Base-by-base conservation (phyloP, 2,329 filamentous ascomycete genomes). In the Phyllosticta citrichinensis region DNA sequence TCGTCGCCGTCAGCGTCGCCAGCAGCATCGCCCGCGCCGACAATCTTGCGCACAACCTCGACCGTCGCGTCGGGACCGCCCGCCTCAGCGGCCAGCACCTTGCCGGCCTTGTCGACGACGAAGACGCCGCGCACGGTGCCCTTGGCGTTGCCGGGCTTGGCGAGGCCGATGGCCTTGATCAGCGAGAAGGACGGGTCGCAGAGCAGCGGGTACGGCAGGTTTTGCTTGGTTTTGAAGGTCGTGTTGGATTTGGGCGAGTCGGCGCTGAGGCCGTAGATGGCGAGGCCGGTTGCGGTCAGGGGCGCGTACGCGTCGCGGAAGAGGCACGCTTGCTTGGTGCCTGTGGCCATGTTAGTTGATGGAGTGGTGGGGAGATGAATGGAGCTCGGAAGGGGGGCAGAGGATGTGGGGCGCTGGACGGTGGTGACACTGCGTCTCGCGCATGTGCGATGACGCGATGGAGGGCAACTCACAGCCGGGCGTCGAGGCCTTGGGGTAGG, bases 401-500 rank as follows among this genome's bases (percentile, higher is more conserved):
- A 52, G 56, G 33, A 55, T 56, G 11, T 10, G 40, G 56, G 56
- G 52, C 55, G 33, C 20, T 35, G 19, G 40, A 40, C 14, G 20
- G 30, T n/a, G 20, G 17, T 20, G 10, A 40, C 33, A 40, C 33
- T 1, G 11, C 33, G 33, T 17, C 20, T 52, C 24, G 33, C 17
- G 53, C 55, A 64, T 58, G n/a, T 40, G 33, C 33, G 11, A 40
- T 40, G 33, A 40, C 33, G 24, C 10, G 24, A 58, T 35, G 51
- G 58, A 33, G n/a, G 61, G 51, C 55, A 60, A 78, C 90, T 83
- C 85, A 96, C 93, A 97, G 64, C 93, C 93, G 47, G 91, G 90
- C 22, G 94, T 99, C 27, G 88, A 94, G 12, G 94, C 94, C 77
- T 89, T 95, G 62, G 94, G 94, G 72, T 97, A 97, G 33, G 92